Evolutionary conservation across 495 filamentous ascomycete species (phyloP).

Genomic region (Chaetomium tenue): DNA sequence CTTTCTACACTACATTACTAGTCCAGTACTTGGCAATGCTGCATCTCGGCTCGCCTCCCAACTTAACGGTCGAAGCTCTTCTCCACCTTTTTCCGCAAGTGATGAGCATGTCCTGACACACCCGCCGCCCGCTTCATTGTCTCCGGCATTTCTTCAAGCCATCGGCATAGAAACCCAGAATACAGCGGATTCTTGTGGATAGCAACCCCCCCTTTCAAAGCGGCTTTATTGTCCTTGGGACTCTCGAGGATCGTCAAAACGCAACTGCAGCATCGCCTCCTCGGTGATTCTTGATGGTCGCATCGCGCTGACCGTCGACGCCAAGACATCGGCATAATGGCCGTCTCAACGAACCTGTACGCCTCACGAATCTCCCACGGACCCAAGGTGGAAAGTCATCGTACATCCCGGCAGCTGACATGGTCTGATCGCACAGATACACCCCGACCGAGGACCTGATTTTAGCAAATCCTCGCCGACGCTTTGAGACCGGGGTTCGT

Average conservation of each 20-base stretch:
- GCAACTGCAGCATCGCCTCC: not conserved
- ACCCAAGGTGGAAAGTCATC: not conserved
- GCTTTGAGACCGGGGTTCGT: constrained; percentile 72
- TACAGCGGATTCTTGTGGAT: not conserved
- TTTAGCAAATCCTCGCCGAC: constrained; percentile 63
- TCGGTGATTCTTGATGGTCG: constrained; percentile 28
- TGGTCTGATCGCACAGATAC: constrained; percentile 30
- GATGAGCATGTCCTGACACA: constrained; percentile 7
- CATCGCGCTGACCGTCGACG: constrained; percentile 28
- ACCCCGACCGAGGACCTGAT: constrained; percentile 55
- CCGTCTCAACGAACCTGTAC: constrained; percentile 54
- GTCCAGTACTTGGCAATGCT: not conserved
- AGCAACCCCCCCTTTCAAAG: not conserved
- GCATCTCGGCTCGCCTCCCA: not conserved
- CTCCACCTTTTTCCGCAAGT: not conserved
- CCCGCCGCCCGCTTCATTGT: not conserved
- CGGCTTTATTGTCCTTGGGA: not conserved
- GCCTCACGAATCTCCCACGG: constrained; percentile 3
- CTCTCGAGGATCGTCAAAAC: not conserved
- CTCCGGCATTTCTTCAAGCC: not conserved
- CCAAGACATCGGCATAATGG: constrained; percentile 45
- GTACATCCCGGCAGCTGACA: constrained; percentile 13
- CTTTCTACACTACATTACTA: too few relatives aligned
- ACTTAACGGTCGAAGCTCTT: not conserved
- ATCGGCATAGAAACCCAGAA: not conserved